phyloP scores from a whole-genome alignment of 495 filamentous ascomycete species.

The Neurospora hispaniola region DNA sequence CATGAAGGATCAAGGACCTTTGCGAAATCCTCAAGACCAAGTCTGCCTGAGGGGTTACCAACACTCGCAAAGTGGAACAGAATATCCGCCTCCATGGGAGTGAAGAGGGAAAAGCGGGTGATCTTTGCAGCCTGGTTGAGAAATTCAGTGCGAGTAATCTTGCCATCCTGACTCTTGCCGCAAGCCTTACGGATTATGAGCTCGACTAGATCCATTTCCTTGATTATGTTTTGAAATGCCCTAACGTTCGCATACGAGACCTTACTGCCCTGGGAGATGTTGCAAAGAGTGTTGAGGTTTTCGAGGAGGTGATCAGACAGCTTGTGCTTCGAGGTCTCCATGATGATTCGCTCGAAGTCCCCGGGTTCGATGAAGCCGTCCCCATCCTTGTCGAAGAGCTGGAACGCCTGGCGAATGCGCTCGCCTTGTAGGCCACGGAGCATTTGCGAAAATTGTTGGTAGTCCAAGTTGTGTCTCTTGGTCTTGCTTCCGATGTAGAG shows the following conservation, averaged over 20 bases:
- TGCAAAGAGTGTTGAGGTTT: slow-evolving; percentile 87
- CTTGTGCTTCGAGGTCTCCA: slow-evolving; percentile 90
- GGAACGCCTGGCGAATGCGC: slow-evolving; percentile 89
- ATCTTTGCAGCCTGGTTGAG: slow-evolving; percentile 84
- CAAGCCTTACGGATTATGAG: slow-evolving; percentile 79
- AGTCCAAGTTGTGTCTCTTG: slow-evolving; percentile 79
- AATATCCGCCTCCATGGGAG: slow-evolving; percentile 98
- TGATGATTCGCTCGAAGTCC: slow-evolving; percentile 92
- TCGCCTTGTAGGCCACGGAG: slow-evolving; percentile 91
- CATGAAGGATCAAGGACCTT: slow-evolving; percentile 92
- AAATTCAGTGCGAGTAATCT: slow-evolving; percentile 89
- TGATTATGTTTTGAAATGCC: slow-evolving; percentile 93
- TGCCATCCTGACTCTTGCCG: slow-evolving; percentile 73
- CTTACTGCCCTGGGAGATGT: slow-evolving; percentile 83
- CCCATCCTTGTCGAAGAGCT: slow-evolving; percentile 79
- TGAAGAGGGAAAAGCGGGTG: slow-evolving; percentile 83
- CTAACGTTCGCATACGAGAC: slow-evolving; percentile 96
- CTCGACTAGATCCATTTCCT: slow-evolving; percentile 96
- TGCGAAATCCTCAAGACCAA: slow-evolving; percentile 77
- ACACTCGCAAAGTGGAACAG: slow-evolving; percentile 96
- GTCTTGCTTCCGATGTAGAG: slow-evolving; percentile 82
- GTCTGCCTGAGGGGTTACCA: slow-evolving; percentile 73
- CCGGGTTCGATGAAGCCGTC: slow-evolving; percentile 96
- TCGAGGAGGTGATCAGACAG: slow-evolving; percentile 93
- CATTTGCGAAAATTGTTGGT: slow-evolving; percentile 98